A percentile compares a stretch with the other conserved stretches of the same genome.
phyloP scores from a whole-genome alignment of 2,329 filamentous ascomycete genomes.

The Sporothrix sp. region DNA sequence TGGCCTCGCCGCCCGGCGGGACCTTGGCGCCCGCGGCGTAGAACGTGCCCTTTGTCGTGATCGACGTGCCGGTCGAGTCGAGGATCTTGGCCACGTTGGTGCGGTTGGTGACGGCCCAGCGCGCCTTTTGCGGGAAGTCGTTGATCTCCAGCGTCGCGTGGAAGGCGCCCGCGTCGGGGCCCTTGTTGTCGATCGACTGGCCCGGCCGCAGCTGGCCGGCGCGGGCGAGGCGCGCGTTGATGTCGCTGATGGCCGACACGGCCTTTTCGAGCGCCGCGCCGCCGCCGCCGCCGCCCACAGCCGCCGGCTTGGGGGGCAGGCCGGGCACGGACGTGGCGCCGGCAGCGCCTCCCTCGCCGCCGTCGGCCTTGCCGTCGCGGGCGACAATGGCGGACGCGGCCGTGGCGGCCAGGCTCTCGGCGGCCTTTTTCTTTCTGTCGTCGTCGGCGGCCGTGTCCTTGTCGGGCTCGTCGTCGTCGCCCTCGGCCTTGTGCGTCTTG shows the following conservation, averaged over 20 bases:
- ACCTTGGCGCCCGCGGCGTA: slow-evolving; percentile 77
- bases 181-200: slow-evolving; percentile 96
- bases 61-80: slow-evolving; percentile 86
- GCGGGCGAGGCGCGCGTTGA: slow-evolving; percentile 82
- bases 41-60: slow-evolving; percentile 93
- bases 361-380: slow-evolving; percentile 32
- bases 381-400: slow-evolving; percentile 49
- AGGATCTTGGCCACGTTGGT: slow-evolving; percentile 98
- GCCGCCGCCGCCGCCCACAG: slow-evolving; percentile 22
- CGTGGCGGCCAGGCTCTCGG: slow-evolving; percentile 54
- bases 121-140: slow-evolving; percentile 95
- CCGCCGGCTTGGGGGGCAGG: background rate
- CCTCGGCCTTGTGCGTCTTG: slow-evolving; percentile 81
- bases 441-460: slow-evolving; percentile 53
- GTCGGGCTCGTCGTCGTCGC: slow-evolving; percentile 67
- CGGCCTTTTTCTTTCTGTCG: slow-evolving; percentile 61
- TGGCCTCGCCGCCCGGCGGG: slow-evolving; percentile 65
- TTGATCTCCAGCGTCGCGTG: slow-evolving; percentile 98
- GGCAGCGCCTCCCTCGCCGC: background rate
- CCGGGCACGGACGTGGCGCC: slow-evolving; percentile 24
- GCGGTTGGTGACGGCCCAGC: slow-evolving; percentile 96
- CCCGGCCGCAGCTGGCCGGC: slow-evolving; percentile 83
- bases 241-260: slow-evolving; percentile 79
- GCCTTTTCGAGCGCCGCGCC: slow-evolving; percentile 66
- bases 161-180: slow-evolving; percentile 90